A percentile compares a stretch with the other conserved stretches of the same genome.
Evolutionary conservation across 225 moss, liverwort and hornwort genomes (phyloP).

Genomic region (Marchantia paleacea): DNA sequence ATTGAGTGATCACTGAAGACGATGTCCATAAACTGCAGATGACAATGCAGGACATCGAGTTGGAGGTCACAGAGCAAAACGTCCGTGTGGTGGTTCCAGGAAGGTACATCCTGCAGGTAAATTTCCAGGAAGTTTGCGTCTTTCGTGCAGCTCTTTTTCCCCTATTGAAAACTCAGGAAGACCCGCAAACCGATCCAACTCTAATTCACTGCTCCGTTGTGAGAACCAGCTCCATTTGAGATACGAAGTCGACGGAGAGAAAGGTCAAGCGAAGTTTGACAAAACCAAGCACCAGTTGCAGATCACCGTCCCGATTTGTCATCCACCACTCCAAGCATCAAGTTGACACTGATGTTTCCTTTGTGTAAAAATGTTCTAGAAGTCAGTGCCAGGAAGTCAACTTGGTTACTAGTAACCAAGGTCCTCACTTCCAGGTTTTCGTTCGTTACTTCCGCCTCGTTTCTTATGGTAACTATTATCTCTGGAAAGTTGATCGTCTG

Average conservation of each 20-base stretch:
- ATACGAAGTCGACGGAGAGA: slow-evolving; percentile 1
- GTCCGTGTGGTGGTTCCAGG: slow-evolving; percentile 16
- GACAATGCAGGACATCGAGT: slow-evolving; percentile 14
- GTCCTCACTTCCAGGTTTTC: too few species aligned
- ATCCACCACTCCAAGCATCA: background rate
- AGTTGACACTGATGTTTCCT: background rate
- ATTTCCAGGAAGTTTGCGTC: background rate
- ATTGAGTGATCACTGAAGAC: background rate
- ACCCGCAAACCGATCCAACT: background rate
- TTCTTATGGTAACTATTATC: too few species aligned
- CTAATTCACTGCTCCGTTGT: background rate
- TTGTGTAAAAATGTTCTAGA: background rate
- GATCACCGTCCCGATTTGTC: slow-evolving; percentile 21
- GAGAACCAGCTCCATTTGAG: slow-evolving; percentile 15
- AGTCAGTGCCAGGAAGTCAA: too few species aligned
- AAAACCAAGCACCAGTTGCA: slow-evolving; percentile 11
- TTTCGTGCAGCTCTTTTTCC: background rate
- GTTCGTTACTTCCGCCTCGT: too few species aligned
- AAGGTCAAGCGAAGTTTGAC: slow-evolving; percentile 17
- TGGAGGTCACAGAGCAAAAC: background rate
- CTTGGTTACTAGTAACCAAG: too few species aligned
- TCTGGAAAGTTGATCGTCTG: too few species aligned
- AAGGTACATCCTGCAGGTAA: slow-evolving; percentile 29
- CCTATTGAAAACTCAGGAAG: background rate
- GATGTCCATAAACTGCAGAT: slow-evolving; percentile 3